These are phyloP conservation scores for Niveomyces coronatus DNA, from an alignment of 2,329 filamentous ascomycete species.

Conservation along the genomic window DNA sequence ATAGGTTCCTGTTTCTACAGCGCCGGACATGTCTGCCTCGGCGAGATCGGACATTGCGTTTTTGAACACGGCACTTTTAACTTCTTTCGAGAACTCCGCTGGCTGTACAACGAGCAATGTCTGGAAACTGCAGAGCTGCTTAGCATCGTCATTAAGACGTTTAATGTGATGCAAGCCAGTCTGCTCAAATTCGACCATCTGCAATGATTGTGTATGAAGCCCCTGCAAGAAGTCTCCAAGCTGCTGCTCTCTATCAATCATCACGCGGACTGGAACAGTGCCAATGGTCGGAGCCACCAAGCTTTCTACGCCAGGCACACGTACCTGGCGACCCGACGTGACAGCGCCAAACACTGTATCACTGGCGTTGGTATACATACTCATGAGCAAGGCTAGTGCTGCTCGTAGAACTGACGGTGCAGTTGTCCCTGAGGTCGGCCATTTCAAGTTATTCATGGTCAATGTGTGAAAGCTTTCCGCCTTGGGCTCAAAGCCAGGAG, in stretches of 20 bases:
- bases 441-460: not conserved
- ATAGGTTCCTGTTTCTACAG: not conserved
- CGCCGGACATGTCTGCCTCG: not conserved
- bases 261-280: slow-evolving; percentile 9
- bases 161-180: slow-evolving; percentile 9
- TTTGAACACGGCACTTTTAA: not conserved
- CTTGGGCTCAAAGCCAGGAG: not conserved
- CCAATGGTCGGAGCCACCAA: slow-evolving; percentile 18
- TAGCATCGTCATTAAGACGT: slow-evolving; percentile 6
- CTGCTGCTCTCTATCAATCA: not conserved
- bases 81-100: not conserved
- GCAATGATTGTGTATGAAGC: slow-evolving; percentile 11
- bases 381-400: slow-evolving; percentile 23
- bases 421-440: slow-evolving; percentile 8
- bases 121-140: slow-evolving; percentile 12
- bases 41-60: not conserved
- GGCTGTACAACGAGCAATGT: slow-evolving; percentile 13
- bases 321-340: slow-evolving; percentile 6
- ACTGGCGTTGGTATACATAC: slow-evolving; percentile 21
- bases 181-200: slow-evolving; percentile 9
- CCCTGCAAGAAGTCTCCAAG: slow-evolving; percentile 11
- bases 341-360: slow-evolving; percentile 10
- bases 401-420: slow-evolving; percentile 16
- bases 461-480: slow-evolving; percentile 6
- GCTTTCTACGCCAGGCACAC: slow-evolving; percentile 2